Evolutionary conservation across 768 basidiomycete genomes (phyloP).

Genomic region (Lactarius indigo): DNA sequence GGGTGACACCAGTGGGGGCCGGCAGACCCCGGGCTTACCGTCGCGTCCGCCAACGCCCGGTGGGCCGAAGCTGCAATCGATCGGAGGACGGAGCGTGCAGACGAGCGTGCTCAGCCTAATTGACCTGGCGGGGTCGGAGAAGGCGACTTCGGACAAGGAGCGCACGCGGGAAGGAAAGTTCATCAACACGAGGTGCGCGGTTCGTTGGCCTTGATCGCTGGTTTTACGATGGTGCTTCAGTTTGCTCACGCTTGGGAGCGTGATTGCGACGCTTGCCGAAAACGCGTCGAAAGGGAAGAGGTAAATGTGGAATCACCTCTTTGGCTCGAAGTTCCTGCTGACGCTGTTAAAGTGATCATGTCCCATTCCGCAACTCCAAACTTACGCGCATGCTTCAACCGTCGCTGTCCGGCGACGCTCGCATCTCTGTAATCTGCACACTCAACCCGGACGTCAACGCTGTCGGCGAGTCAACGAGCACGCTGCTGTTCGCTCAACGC

Average conservation of each 20-base stretch:
- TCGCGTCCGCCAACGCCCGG: conserved; percentile 46
- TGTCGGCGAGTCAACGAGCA: conserved; percentile 81
- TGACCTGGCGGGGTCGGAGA: conserved; percentile 95
- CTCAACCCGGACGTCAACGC: conserved; percentile 83
- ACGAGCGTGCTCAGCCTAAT: conserved; percentile 82
- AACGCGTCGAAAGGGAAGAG: conserved; percentile 73
- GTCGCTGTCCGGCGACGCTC: conserved; percentile 90
- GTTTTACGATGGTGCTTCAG: conserved; percentile 37
- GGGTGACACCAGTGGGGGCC: conserved; percentile 47
- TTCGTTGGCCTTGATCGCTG: conserved; percentile 2
- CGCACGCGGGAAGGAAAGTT: conserved; percentile 95
- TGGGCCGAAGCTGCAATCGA: conserved; percentile 65
- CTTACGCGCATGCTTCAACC: conserved; percentile 93
- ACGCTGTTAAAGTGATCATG: conserved; percentile 61
- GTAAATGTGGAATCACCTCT: conserved; percentile 35
- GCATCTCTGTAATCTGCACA: conserved; percentile 95
- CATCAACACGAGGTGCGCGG: conserved; percentile 78
- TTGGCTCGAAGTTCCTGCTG: conserved; percentile 3
- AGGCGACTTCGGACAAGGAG: conserved; percentile 93
- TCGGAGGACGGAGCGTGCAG: conserved; percentile 77
- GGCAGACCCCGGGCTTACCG: conserved; percentile 51
- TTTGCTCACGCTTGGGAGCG: conserved; percentile 86
- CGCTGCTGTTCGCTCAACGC: conserved; percentile 85
- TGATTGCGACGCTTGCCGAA: conserved; percentile 89
- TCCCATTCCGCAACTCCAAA: conserved; percentile 95